Evolutionary conservation across 805 yeast genomes (phyloP).

Genomic region (Metschnikowia gelsemii): DNA sequence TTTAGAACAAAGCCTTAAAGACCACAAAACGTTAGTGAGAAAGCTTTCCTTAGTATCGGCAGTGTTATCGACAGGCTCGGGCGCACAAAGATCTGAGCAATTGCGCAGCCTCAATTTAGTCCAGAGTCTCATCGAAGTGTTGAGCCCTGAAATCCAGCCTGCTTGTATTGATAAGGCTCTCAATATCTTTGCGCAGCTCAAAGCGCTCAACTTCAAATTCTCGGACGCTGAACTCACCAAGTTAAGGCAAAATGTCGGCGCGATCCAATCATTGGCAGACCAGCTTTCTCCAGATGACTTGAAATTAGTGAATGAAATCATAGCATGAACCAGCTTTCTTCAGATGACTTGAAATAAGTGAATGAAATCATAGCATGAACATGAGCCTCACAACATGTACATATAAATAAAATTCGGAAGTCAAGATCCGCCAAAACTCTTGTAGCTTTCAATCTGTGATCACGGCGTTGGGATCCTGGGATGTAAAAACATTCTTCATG

Average conservation of each 20-base stretch:
- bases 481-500: constrained; percentile 47
- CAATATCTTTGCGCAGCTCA: constrained; percentile 48
- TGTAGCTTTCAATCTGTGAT: constrained; percentile 22
- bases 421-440: no score
- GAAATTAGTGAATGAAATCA: constrained; percentile 47
- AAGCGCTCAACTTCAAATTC: constrained; percentile 45
- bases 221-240: constrained; percentile 39
- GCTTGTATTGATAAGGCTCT: constrained; percentile 59
- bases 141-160: constrained; percentile 39
- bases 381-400: not conserved
- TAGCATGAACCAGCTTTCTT: constrained; percentile 37
- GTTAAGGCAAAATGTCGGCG: constrained; percentile 37
- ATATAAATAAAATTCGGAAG: no score
- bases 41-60: constrained; percentile 59
- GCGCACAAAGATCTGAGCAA: constrained; percentile 38
- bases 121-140: constrained; percentile 29
- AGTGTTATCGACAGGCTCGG: constrained; percentile 52
- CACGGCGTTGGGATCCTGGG: constrained; percentile 48
- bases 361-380: constrained; percentile 40
- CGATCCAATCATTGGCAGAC: constrained; percentile 45
- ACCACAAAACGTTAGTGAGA: constrained; percentile 50
- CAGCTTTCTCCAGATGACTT: constrained; percentile 56
- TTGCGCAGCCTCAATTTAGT: constrained; percentile 39
- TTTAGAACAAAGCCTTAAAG: constrained; percentile 17
- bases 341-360: constrained; percentile 52